A percentile compares a stretch with the other conserved stretches of the same genome.
These are phyloP conservation scores for Trichophaea hybrida DNA, from an alignment of 2,329 filamentous ascomycete species.

Conservation along the genomic window DNA sequence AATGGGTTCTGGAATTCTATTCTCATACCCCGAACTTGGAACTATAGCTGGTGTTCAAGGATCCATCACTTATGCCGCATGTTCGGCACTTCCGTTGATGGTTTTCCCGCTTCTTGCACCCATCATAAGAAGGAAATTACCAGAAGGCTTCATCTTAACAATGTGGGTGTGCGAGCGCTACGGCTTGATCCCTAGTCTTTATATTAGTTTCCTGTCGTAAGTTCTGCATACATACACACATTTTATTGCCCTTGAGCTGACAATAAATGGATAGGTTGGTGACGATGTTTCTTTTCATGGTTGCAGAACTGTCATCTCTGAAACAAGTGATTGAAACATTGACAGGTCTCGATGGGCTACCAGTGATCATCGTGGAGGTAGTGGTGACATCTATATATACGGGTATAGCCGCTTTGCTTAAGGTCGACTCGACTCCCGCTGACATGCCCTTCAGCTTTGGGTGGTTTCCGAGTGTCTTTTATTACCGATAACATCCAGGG, in stretches of 20 bases:
- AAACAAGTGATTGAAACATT: slow-evolving; percentile 63
- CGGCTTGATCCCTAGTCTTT: slow-evolving; percentile 52
- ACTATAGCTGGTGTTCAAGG: slow-evolving; percentile 69
- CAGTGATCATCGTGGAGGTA: slow-evolving; percentile 63
- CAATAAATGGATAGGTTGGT: slow-evolving; percentile 38
- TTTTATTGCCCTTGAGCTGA: background rate
- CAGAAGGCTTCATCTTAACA: slow-evolving; percentile 70
- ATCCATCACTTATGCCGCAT: slow-evolving; percentile 58
- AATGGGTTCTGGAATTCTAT: slow-evolving; percentile 69
- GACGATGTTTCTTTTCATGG: slow-evolving; percentile 77
- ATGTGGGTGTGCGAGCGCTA: slow-evolving; percentile 74
- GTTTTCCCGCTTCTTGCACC: slow-evolving; percentile 61
- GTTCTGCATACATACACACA: slow-evolving; percentile 12
- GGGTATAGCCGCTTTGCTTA: slow-evolving; percentile 38
- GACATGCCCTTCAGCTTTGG: slow-evolving; percentile 42
- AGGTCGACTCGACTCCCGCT: background rate
- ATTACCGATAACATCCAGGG: slow-evolving; percentile 72
- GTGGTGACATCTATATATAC: slow-evolving; percentile 71
- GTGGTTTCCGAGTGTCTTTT: slow-evolving; percentile 73
- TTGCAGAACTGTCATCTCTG: slow-evolving; percentile 65
- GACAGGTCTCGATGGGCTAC: slow-evolving; percentile 59
- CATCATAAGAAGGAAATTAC: slow-evolving; percentile 64
- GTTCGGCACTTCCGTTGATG: slow-evolving; percentile 57
- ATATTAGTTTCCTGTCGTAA: slow-evolving; percentile 58
- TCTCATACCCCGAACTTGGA: slow-evolving; percentile 67